phyloP scores from a whole-genome alignment of 208 protist genomes.

The Trypanosoma rangeli region DNA sequence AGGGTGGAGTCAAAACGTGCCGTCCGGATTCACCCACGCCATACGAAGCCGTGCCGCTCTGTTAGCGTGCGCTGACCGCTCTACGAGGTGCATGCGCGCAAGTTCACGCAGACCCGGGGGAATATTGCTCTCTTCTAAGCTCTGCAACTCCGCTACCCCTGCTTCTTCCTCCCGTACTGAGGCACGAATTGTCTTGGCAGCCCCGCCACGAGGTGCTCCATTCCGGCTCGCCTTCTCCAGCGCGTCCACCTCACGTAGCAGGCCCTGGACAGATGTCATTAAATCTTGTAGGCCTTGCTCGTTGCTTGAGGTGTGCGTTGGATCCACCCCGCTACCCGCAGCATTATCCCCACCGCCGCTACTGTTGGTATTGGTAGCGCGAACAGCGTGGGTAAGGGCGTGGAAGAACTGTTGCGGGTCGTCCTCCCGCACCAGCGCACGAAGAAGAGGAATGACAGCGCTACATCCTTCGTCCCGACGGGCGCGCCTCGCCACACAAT shows the following conservation, averaged over 20 bases:
- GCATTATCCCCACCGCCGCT: background rate
- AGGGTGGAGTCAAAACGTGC: slow-evolving; percentile 2
- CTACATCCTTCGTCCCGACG: slow-evolving; percentile 21
- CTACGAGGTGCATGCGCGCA: slow-evolving; percentile 10
- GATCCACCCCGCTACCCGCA: background rate
- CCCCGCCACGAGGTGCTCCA: background rate
- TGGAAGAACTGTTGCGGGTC: slow-evolving; percentile 9
- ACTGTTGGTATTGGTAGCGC: background rate
- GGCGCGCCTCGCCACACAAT: slow-evolving; percentile 18
- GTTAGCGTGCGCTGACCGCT: background rate
- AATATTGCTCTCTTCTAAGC: slow-evolving; percentile 1
- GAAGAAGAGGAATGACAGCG: slow-evolving; percentile 30
- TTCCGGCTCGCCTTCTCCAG: slow-evolving; percentile 22
- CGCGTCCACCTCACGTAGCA: slow-evolving; percentile 20
- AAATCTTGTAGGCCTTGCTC: background rate
- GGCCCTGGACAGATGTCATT: slow-evolving; percentile 3
- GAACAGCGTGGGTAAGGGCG: slow-evolving; percentile 1
- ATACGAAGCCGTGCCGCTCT: slow-evolving; percentile 7
- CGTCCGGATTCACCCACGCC: slow-evolving; percentile 34
- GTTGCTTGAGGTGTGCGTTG: background rate
- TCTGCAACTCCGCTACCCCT: slow-evolving; percentile 1
- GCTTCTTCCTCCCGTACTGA: background rate
- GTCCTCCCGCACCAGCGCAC: slow-evolving; percentile 29
- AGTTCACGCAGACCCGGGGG: slow-evolving; percentile 20
- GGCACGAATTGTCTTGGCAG: background rate